A percentile compares a stretch with the other conserved stretches of the same genome.
Evolutionary conservation across 176 grass and related monocot genomes (phyloP).

Genomic region (Hyparrhenia diplandra): DNA sequence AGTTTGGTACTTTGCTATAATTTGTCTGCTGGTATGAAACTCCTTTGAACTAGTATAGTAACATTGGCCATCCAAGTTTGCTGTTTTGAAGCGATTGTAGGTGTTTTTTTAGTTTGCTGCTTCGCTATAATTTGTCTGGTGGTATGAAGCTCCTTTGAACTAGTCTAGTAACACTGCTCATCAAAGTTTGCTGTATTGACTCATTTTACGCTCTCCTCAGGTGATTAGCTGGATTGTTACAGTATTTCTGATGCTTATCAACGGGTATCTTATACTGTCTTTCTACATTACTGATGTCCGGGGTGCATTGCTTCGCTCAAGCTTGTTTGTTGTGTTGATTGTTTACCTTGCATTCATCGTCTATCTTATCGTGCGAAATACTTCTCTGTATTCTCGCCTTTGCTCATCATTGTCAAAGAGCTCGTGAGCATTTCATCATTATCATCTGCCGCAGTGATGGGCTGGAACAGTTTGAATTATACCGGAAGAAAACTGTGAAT

Average conservation of each 20-base stretch:
- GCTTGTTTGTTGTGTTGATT: slow-evolving; percentile 45
- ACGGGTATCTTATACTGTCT: slow-evolving; percentile 80
- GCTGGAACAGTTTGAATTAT: background rate
- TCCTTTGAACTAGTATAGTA: background rate
- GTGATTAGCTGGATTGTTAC: slow-evolving; percentile 86
- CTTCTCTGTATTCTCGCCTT: slow-evolving; percentile 47
- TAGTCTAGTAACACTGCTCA: background rate
- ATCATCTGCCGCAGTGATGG: background rate
- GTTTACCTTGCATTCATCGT: slow-evolving; percentile 68
- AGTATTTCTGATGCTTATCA: slow-evolving; percentile 83
- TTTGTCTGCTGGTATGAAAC: background rate
- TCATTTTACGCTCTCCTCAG: slow-evolving; percentile 35
- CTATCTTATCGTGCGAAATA: slow-evolving; percentile 67
- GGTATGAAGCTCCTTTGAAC: background rate
- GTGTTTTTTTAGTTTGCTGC: background rate
- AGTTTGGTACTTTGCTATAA: background rate
- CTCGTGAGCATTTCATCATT: slow-evolving; percentile 26
- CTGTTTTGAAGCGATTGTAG: background rate
- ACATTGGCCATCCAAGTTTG: background rate
- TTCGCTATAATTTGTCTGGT: background rate
- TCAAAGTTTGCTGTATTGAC: background rate
- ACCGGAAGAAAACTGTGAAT: slow-evolving; percentile 6
- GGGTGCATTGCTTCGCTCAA: slow-evolving; percentile 61
- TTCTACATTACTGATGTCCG: slow-evolving; percentile 70
- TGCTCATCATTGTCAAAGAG: slow-evolving; percentile 50